Evolutionary conservation across 2,329 filamentous ascomycete species (phyloP), one percentile per base, ranked within the genome.

Genomic region (Penicillium sp.): DNA sequence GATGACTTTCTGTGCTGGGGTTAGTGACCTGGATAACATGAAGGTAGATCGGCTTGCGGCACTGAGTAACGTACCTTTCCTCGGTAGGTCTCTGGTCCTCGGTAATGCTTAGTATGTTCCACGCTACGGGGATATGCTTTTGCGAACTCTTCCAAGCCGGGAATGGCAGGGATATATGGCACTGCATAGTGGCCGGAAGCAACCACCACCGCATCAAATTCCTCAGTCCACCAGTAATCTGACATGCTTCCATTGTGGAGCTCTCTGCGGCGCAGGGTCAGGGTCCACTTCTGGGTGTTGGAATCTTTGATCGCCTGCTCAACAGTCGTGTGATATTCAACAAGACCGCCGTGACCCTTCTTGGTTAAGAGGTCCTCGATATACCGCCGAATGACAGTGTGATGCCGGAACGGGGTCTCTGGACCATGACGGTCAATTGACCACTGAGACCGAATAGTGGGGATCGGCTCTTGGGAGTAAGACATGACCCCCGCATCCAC

Each of bases 171-270:
- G 2, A 80, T 65, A 60, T 64, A 86, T 0, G 84, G 85, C 1
- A 86, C 82, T 27, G 75, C 80, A 59, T 83, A 87, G 59, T 86
- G 84, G 0, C 85, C 85, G 31, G 77, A 84, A 1, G 83, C 85
- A 3, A 87, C 79, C 0, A 86, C 73, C 0, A 87, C 77, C 0
- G 82, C 84, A 61, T 88, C 85, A 53, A 87, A 87, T 26, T 73
- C 73, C 64, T 88, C 85, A 0, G 71, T 73, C 85, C 85, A 87
- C 84, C 85, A 88, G 56, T 81, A 80, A 61, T 87, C 82, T 40
- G 70, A 68, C 14, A 68, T 73, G 23, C 29, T 58, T 8, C 61
- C 67, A 6, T 60, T 25, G 1, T 54, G 8, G 5, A 40, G 14
- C 35, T 64, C 61, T 29, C 70, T 64, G 35, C 75, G 75, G 15